phyloP scores from a whole-genome alignment of 495 filamentous ascomycete genomes.

The Haplographium delicatum region DNA sequence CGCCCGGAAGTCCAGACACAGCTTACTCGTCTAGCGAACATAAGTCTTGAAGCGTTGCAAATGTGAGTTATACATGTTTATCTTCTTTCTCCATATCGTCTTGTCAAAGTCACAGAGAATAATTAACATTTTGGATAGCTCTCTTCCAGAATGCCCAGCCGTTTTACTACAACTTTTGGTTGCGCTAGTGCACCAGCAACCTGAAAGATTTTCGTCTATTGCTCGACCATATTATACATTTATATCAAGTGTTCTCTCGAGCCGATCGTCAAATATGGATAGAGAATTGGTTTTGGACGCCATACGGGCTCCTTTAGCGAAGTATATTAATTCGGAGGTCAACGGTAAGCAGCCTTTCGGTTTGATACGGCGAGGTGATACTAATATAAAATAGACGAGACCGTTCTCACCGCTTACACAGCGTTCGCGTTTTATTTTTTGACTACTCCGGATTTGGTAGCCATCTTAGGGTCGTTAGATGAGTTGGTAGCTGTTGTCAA shows the following conservation, averaged over 20 bases:
- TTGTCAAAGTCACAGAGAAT: no score
- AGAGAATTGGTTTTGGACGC: constrained; percentile 15
- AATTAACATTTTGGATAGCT: no score
- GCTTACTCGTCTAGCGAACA: constrained; percentile 40
- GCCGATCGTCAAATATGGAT: constrained; percentile 7
- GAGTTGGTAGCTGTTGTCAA: constrained; percentile 16
- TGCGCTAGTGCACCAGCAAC: constrained; percentile 8
- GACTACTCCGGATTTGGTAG: constrained; percentile 21
- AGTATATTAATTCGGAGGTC: not conserved
- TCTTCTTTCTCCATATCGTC: no score
- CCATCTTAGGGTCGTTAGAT: constrained; percentile 11
- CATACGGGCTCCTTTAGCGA: constrained; percentile 7
- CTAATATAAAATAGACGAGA: constrained; percentile 11
- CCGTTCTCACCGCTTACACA: constrained; percentile 10
- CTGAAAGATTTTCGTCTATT: constrained; percentile 8
- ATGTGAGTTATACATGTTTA: constrained; percentile 23
- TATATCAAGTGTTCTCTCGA: constrained; percentile 14
- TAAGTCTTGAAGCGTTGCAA: constrained; percentile 38
- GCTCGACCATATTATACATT: constrained; percentile 21
- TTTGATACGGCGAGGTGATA: constrained; percentile 17
- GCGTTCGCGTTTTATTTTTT: constrained; percentile 24
- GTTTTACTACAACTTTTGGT: constrained; percentile 18
- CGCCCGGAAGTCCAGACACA: constrained; percentile 14
- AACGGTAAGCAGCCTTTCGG: constrained; percentile 24
- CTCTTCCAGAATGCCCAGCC: constrained; percentile 12